Base-by-base conservation (phyloP, 352 stramenopile species). In the Globisporangium cystogenes region DNA sequence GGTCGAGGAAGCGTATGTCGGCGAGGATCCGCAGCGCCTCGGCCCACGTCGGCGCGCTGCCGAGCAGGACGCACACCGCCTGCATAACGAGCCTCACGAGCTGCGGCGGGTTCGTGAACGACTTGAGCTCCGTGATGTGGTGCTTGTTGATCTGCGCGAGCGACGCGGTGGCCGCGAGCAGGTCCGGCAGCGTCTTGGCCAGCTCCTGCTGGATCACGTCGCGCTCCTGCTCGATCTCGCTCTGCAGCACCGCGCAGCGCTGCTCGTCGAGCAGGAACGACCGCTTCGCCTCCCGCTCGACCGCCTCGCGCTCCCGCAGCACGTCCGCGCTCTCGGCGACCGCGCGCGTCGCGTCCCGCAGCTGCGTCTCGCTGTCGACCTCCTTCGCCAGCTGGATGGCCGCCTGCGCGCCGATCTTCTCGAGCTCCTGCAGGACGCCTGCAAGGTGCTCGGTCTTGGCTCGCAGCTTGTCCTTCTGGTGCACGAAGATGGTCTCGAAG, bases 41-140 rank as follows among this genome's bases (percentile, higher is more conserved):
- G 10, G 65, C 70, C 79, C 79, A 90, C 7, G 79, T 90, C 14
- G 79, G 79, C 15, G 74, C 51, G 2, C 59, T 62, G 6, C 72
- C 79, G 0, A 90, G 69, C 8, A 90, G 37, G 0, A 90, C 75
- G 41, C 79, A 90, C 31, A 90, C 79, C 1, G 79, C 79, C 59
- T 90, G 79, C 79, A 90, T 90, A 8, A 66, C 76, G n/a, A 90
- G 62, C 1, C 79, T 74, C 27, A 90, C 79, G 4, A 87, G 63
- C 42, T 90, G 76, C 0, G 79, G 79, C 0, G 79, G 79, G 12
- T 81, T 83, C 21, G 74, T 82, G 49, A 90, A 87, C 20, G 76
- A 87, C 53, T 87, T 87, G 72, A 90, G 83, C 53, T 90, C 79
- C 14, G 79, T 82, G 49, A 90, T 90, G 44, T 88, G 76, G 45